These are phyloP conservation scores for Batkoa obscura DNA, from an alignment of 371 early-diverging fungal species.

Conservation along the genomic window DNA sequence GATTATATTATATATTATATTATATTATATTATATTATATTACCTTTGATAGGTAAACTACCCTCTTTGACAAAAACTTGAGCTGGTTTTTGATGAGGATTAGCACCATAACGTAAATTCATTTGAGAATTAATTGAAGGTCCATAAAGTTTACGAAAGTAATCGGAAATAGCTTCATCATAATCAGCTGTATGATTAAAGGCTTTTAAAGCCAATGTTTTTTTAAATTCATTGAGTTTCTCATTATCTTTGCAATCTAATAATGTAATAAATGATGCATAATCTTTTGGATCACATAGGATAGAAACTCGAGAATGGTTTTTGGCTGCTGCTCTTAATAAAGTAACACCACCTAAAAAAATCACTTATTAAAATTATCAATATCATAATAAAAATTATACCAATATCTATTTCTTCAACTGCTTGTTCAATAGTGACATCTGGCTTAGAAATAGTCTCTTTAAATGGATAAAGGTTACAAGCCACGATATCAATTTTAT, in stretches of 20 bases:
- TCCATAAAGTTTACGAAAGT: constrained; percentile 82
- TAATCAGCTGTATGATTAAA: constrained; percentile 92
- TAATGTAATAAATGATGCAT: constrained; percentile 50
- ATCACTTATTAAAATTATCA: not conserved
- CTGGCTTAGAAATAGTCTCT: constrained; percentile 71
- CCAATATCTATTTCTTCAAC: constrained; percentile 97
- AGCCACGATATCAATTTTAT: constrained; percentile 83
- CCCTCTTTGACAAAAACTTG: constrained; percentile 69
- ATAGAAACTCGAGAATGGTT: constrained; percentile 91
- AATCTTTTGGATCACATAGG: constrained; percentile 81
- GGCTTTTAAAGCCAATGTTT: constrained; percentile 35
- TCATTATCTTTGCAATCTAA: constrained; percentile 16
- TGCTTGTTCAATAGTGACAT: constrained; percentile 80
- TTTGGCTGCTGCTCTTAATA: constrained; percentile 95
- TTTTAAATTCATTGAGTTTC: constrained; percentile 19
- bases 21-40: not conserved
- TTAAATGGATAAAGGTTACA: constrained; percentile 97
- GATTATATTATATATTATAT: not conserved
- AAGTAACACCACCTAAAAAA: constrained; percentile 74
- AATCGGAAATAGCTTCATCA: constrained; percentile 84
- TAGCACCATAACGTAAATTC: constrained; percentile 88
- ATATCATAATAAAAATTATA: constrained; percentile 10
- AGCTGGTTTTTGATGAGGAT: constrained; percentile 96
- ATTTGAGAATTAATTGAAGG: constrained; percentile 44
- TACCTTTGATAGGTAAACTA: constrained; percentile 67